Evolutionary conservation across 805 yeast species (phyloP).

Genomic region (Nakazawaea anatomiae): DNA sequence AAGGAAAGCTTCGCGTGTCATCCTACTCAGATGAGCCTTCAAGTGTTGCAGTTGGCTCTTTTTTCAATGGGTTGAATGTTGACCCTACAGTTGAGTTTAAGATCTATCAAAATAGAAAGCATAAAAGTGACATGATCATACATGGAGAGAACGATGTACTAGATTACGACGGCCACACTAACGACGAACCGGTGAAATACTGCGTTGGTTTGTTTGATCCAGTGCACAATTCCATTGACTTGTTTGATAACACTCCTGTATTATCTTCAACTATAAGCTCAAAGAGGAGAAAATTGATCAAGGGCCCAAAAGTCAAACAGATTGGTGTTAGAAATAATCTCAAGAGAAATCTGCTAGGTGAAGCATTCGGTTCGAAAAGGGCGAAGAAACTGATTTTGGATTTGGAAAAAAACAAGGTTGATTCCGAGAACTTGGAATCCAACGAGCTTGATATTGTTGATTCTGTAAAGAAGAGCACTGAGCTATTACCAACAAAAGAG

Average conservation of each 20-base stretch:
- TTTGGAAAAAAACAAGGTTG: conserved; percentile 78
- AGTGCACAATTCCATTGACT: conserved; percentile 51
- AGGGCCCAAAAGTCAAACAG: conserved; percentile 61
- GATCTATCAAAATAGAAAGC: conserved; percentile 46
- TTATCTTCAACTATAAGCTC: conserved; percentile 60
- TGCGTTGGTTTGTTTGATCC: conserved; percentile 78
- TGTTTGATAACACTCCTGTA: conserved; percentile 57
- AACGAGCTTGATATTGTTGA: conserved; percentile 80
- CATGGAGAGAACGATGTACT: conserved; percentile 77
- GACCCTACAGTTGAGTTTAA: conserved; percentile 57
- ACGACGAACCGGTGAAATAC: conserved; percentile 39
- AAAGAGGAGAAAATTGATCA: conserved; percentile 46
- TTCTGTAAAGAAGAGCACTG: conserved; percentile 64
- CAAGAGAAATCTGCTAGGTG: conserved; percentile 84
- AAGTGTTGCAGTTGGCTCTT: conserved; percentile 56
- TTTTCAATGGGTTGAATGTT: conserved; percentile 70
- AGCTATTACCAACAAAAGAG: conserved; percentile 64
- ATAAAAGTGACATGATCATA: conserved; percentile 37
- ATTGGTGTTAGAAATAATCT: conserved; percentile 40
- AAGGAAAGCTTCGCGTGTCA: conserved; percentile 21
- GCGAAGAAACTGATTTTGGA: conserved; percentile 88
- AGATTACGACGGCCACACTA: conserved; percentile 61
- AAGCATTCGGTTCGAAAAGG: conserved; percentile 94
- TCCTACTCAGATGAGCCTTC: conserved; percentile 37
- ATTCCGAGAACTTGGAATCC: conserved; percentile 71